phyloP scores from a whole-genome alignment of 345 rosid genomes.

The Salix purpurea region DNA sequence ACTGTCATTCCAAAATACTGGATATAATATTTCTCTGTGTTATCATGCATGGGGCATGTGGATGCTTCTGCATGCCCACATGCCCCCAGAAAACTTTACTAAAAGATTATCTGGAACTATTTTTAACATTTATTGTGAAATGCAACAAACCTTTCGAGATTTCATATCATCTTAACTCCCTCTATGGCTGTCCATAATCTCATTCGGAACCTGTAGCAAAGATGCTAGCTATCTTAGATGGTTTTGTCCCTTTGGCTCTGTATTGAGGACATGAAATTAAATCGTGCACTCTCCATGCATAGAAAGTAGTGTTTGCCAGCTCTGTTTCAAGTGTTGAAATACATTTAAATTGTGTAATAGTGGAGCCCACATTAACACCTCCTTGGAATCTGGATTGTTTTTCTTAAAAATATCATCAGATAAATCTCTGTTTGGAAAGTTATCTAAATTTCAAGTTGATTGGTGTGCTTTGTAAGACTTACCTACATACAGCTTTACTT shows the following conservation, averaged over 20 bases:
- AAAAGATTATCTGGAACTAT: neutral
- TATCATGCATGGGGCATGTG: neutral
- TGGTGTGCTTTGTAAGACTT: neutral
- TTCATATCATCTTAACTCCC: neutral
- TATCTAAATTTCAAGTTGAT: neutral
- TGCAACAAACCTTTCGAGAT: neutral
- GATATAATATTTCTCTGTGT: neutral
- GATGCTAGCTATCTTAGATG: neutral
- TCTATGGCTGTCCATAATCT: neutral
- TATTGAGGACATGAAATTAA: neutral
- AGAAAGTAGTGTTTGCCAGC: neutral
- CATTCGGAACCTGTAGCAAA: neutral
- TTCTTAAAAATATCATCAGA: neutral
- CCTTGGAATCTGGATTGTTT: neutral
- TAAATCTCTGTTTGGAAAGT: neutral
- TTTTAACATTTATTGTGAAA: neutral
- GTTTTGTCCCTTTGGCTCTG: neutral
- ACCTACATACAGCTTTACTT: neutral
- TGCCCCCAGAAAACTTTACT: neutral
- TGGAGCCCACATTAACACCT: neutral
- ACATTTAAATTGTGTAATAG: neutral
- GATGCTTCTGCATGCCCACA: neutral
- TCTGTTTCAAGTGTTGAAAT: neutral
- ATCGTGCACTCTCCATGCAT: neutral
- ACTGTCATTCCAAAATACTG: neutral